phyloP scores from a whole-genome alignment of 176 grass and related monocot genomes.

The Triticum turgidum region DNA sequence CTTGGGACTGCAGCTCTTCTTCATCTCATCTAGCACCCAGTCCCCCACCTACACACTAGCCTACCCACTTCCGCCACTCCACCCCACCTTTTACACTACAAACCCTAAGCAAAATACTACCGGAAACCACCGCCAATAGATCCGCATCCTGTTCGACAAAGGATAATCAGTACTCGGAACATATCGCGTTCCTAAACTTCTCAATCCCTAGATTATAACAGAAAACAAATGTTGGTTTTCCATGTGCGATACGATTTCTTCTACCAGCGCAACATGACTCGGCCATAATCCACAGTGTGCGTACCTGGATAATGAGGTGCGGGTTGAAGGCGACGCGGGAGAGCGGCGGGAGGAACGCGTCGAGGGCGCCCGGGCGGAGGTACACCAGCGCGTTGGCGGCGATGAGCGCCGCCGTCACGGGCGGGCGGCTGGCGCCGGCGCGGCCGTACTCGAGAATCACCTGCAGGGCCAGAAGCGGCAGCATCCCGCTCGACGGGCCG shows the following conservation, averaged over 20 bases:
- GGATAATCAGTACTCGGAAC: background rate
- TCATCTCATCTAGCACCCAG: background rate
- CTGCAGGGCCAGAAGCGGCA: conserved; percentile 73
- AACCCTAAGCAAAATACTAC: background rate
- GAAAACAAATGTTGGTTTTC: background rate
- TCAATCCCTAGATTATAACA: background rate
- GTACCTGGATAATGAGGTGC: conserved; percentile 82
- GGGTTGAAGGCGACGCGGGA: conserved; percentile 67
- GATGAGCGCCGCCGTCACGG: conserved; percentile 76
- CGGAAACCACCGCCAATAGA: background rate
- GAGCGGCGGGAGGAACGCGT: conserved; percentile 71
- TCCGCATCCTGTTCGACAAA: background rate
- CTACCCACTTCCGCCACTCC: background rate
- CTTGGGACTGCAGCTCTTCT: background rate
- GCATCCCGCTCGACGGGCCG: conserved; percentile 45
- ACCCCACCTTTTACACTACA: background rate
- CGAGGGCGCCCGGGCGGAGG: conserved; percentile 72
- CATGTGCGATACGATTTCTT: background rate
- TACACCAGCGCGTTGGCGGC: conserved; percentile 74
- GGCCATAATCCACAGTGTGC: background rate
- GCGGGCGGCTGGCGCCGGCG: conserved; percentile 55
- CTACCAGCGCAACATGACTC: background rate
- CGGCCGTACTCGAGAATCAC: conserved; percentile 69
- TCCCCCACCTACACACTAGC: too few relatives aligned
- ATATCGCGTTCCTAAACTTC: background rate